Base-by-base conservation (phyloP, 2,329 filamentous ascomycete species). In the Claviceps lovelessii region DNA sequence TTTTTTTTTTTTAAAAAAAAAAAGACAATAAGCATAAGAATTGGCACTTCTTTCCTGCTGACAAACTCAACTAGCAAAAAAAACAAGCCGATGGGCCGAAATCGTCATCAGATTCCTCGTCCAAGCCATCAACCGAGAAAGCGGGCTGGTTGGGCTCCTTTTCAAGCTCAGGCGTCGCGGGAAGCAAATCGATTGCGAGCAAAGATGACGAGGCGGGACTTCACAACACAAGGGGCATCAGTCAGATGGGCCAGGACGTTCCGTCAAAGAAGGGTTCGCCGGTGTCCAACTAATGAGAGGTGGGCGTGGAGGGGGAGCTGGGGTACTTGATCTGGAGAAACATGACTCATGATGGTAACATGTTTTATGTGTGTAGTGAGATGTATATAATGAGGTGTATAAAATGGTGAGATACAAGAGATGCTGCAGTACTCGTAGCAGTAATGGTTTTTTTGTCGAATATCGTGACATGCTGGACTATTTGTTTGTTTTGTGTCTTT, bases 171-270 rank as follows among this genome's bases (percentile, higher is more conserved):
- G 37, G 37, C 5, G 3, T 4, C 1, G 37, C 7, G 37, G 13
- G 13, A 17, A 17, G 13, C 13, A 41, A 41, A 41, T 15, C 13
- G 15, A 17, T 41, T 17, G 37, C 37, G 5, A 41, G 37, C 15
- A 15, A 17, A 13, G 37, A 41, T 17, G 37, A 41, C 37, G 37
- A 17, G 37, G 37, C 37, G 37, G 37, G 37, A 5, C 15, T 17
- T 2, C 13, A 41, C 15, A 41, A 41, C 37, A 41, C 37, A 17
- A 41, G 15, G 37, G 37, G 37, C 37, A 84, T 80, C n/a, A 57
- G 47, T 29, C 29, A 51, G 13, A 55, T 55, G 56, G 56, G 29
- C 4, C 29, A 4, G 8, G 50, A 53, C 8, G 37, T 49, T 28
- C 56, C 50, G n/a, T 53, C 51, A 4, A 53, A 57, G 33, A 53